Percentiles rank a stretch among this genome's conserved stretches.
Conservation (phyloP, 345 rosid genomes). For the Hirschfeldia incana region DNA sequence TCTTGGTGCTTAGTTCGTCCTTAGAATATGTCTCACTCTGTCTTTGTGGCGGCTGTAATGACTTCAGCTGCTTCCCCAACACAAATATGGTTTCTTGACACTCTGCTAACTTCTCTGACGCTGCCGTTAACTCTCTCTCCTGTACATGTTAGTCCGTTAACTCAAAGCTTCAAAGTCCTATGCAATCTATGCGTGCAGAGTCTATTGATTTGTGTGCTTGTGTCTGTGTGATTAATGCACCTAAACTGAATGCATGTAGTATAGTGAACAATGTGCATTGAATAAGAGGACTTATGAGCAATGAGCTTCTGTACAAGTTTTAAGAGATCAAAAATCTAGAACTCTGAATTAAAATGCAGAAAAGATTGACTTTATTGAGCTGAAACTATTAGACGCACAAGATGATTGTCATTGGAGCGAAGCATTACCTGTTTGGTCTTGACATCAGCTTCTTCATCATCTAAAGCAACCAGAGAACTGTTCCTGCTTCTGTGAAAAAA, state of each 20-base stretch:
- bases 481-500: constrained; percentile 41
- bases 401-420: not conserved
- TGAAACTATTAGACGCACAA: not conserved
- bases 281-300: not conserved
- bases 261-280: too few relatives aligned
- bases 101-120: constrained; percentile 90
- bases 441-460: constrained; percentile 46
- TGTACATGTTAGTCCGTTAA: constrained; percentile 35
- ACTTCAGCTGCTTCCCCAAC: constrained; percentile 79
- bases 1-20: constrained; percentile 49
- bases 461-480: constrained; percentile 49
- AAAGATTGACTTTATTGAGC: not conserved
- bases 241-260: not conserved
- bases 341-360: not conserved
- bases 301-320: not conserved
- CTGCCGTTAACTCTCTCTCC: constrained; percentile 83
- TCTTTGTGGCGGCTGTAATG: constrained; percentile 51
- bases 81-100: constrained; percentile 95
- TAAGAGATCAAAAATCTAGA: constrained; percentile 15
- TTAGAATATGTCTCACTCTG: constrained; percentile 33
- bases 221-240: not conserved
- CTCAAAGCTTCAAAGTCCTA: constrained; percentile 3
- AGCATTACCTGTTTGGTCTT: constrained; percentile 68
- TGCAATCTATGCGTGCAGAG: not conserved
- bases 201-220: not conserved